Evolutionary conservation across 495 filamentous ascomycete genomes (phyloP).

Genomic region (Penicillium nucicola): DNA sequence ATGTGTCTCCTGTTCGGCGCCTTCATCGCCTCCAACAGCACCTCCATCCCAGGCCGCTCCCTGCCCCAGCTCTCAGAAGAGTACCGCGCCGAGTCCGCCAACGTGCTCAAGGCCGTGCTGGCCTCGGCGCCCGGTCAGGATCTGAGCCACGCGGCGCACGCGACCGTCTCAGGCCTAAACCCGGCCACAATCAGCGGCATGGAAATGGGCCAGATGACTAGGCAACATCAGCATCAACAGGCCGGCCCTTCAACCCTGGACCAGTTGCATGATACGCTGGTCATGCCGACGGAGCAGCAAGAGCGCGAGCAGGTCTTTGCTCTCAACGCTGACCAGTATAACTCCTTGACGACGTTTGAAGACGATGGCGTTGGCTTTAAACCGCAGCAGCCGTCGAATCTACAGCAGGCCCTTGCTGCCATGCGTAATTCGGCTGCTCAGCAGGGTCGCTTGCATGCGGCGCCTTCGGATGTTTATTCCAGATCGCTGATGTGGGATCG

Average conservation of each 20-base stretch:
- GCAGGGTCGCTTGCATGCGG: slow-evolving; percentile 24
- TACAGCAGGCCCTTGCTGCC: slow-evolving; percentile 78
- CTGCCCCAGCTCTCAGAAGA: slow-evolving; percentile 90
- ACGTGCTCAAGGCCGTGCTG: slow-evolving; percentile 83
- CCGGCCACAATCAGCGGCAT: slow-evolving; percentile 42
- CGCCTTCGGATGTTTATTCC: slow-evolving; percentile 74
- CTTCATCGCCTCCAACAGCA: slow-evolving; percentile 86
- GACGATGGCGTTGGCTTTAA: slow-evolving; percentile 40
- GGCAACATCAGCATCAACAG: slow-evolving; percentile 5
- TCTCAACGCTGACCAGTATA: slow-evolving; percentile 84
- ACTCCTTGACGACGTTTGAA: slow-evolving; percentile 66
- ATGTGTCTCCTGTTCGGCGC: slow-evolving; percentile 95
- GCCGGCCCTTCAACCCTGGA: slow-evolving; percentile 64
- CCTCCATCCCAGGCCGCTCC: slow-evolving; percentile 51
- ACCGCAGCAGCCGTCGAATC: slow-evolving; percentile 52
- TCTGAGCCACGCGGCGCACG: slow-evolving; percentile 30
- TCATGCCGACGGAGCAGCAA: slow-evolving; percentile 76
- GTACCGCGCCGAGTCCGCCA: slow-evolving; percentile 86
- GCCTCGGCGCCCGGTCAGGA: slow-evolving; percentile 52
- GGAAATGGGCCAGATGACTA: slow-evolving; percentile 50
- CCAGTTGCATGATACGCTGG: slow-evolving; percentile 69
- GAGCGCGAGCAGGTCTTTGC: slow-evolving; percentile 87
- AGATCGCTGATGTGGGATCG: slow-evolving; percentile 92
- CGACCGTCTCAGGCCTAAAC: slow-evolving; percentile 37
- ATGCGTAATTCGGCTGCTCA: slow-evolving; percentile 67